Base-by-base conservation (phyloP, 805 yeast genomes). In the Ogataea chonburiensis region DNA sequence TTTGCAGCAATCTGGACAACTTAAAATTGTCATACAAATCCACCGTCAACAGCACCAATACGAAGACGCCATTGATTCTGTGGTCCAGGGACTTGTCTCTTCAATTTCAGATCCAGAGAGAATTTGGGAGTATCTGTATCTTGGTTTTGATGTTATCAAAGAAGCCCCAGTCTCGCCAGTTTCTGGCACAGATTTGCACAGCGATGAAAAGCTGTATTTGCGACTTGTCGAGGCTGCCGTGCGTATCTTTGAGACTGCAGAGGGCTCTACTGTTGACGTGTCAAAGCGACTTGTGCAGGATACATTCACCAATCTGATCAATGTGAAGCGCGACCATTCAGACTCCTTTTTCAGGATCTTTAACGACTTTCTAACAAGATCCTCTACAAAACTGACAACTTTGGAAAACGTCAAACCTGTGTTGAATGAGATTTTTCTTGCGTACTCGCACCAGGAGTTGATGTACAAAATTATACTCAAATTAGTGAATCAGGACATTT, bases 401-500 rank as follows among this genome's bases (percentile, higher is more conserved):
- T 52, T 82, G 4, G 73, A 79, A 0, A 81, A 81, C 45, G 71
- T 85, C 11, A 65, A 79, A 25, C 68, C 69, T 1, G 71, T 84
- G 12, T 58, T 87, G 15, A 68, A 68, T 17, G 87, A 84, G 43
- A 71, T 85, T 1, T 78, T 79, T 38, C 56, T 75, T 3, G 77
- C 88, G 0, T 82, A 78, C 48, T 64, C 75, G 9, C 75, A 81
- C 46, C 94, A 86, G 45, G 71, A 70, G 40, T 71, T 71, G 24
- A 70, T 82, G 40, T 63, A 79, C 13, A 55, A 60, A 11, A 62
- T 77, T 5, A 68, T 81, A 7, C 63, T 79, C 26, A 63, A 63
- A 21, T 64, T 86, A 34, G 55, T 84, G 5, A 79, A 81, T 44
- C 68, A 64, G 15, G 81, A 78, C 18, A 75, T 81, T 1, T 71